Percentiles rank a stretch among this genome's conserved stretches.
Conservation (phyloP, 2,329 filamentous ascomycete genomes). For the Knoxdaviesia proteae region DNA sequence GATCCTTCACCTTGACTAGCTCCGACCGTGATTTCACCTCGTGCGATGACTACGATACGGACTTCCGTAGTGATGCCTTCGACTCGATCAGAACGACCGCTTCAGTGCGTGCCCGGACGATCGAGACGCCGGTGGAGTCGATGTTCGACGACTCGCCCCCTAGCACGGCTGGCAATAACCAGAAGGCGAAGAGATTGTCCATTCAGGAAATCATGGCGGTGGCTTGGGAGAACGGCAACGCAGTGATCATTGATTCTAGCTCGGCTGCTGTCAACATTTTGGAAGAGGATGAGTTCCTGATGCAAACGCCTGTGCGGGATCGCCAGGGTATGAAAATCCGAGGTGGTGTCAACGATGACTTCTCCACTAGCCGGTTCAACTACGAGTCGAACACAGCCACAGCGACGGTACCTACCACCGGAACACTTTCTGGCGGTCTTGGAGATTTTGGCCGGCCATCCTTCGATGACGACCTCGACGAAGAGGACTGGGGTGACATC, state of each 20-base stretch:
- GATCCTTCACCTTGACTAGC: conserved; percentile 40
- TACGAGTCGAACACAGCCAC: no score
- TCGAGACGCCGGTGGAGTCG: conserved; percentile 53
- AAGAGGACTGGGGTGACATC: conserved; percentile 41
- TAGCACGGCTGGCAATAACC: conserved; percentile 27
- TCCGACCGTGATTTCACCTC: conserved; percentile 49
- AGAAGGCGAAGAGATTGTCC: conserved; percentile 31
- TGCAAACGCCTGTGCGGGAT: conserved; percentile 27
- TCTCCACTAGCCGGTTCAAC: no score
- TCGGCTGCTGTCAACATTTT: neutral
- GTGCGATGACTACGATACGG: conserved; percentile 57
- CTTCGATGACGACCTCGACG: conserved; percentile 40
- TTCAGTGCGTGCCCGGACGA: conserved; percentile 42
- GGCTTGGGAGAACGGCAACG: conserved; percentile 28
- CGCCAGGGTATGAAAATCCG: conserved; percentile 9
- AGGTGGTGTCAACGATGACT: no score
- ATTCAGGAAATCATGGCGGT: conserved; percentile 37
- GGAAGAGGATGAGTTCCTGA: conserved; percentile 42
- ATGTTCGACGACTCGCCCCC: conserved; percentile 66
- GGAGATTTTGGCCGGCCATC: conserved; percentile 29
- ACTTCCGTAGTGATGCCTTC: conserved; percentile 59
- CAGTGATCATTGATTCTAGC: conserved; percentile 23
- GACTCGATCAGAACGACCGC: conserved; percentile 56
- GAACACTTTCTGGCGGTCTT: conserved; percentile 12
- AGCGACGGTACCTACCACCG: conserved; percentile 8